phyloP scores from a whole-genome alignment of 345 rosid genomes.

The Populus euphratica region DNA sequence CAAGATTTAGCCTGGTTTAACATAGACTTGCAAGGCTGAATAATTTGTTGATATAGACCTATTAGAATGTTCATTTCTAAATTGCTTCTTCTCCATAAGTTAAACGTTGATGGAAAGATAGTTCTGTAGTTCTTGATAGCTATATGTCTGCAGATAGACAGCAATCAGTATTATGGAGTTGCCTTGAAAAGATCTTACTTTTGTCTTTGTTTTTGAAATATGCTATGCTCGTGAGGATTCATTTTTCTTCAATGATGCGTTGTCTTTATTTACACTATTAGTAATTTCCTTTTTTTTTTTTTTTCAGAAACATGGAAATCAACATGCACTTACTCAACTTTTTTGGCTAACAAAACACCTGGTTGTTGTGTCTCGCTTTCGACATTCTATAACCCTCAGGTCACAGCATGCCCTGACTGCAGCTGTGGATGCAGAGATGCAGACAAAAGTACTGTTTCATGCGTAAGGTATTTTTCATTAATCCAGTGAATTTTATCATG shows the following conservation, averaged over 20 bases:
- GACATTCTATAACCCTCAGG: slow-evolving; percentile 46
- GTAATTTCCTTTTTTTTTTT: neutral
- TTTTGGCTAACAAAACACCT: slow-evolving; percentile 45
- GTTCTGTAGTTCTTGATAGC: neutral
- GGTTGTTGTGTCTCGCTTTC: slow-evolving; percentile 57
- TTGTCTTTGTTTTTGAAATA: neutral
- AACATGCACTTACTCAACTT: slow-evolving; percentile 49
- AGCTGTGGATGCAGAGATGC: slow-evolving; percentile 65
- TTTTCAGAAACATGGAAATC: slow-evolving; percentile 65
- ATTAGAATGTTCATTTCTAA: neutral
- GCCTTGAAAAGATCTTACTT: neutral
- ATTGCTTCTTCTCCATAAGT: neutral
- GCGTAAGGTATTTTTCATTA: slow-evolving; percentile 39
- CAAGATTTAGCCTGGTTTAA: neutral
- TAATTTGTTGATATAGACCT: neutral
- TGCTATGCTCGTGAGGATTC: neutral
- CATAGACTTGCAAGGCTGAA: neutral
- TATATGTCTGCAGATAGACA: neutral
- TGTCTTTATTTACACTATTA: neutral
- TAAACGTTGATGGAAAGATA: neutral
- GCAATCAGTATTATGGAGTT: neutral
- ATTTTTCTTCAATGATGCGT: neutral
- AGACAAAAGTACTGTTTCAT: slow-evolving; percentile 24
- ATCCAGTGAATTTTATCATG: neutral
- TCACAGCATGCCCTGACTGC: slow-evolving; percentile 50